Base-by-base conservation (phyloP, 352 stramenopile species). In the Phytopythium ostracodes region DNA sequence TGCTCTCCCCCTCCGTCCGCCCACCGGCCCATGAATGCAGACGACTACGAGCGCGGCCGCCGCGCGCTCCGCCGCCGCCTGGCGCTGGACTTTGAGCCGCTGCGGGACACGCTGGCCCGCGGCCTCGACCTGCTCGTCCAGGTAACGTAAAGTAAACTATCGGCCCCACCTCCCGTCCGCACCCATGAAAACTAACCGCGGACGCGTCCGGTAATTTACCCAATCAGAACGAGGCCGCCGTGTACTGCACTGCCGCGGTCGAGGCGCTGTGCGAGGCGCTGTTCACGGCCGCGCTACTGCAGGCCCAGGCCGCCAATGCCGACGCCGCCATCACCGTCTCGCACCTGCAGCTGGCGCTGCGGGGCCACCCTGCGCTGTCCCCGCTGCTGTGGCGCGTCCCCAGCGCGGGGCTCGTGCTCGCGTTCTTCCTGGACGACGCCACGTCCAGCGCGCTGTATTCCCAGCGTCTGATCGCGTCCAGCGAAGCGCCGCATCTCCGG, bases 31-130 rank as follows among this genome's bases (percentile, higher is more conserved):
- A 54, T 54, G 47, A 2, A 7, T 1, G 24, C 20, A 8, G 72
- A 82, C 46, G 76, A 67, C 38, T 44, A 44, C 65, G 73, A 83
- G 63, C 65, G 60, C 56, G 71, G 78, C 59, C 74, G 78, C 57
- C 74, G 74, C 35, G 60, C 72, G 49, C 49, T 88, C 64, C 67
- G 60, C 24, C 79, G 79, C 67, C 74, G 70, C 12, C 63, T 88
- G n/a, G 64, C 76, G 55, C 74, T 88, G 47, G 78, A 88, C 65
- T 84, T 82, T 47, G 69, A 78, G 54, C 72, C 78, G 50, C 75
- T 88, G 27, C 68, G 65, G 22, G 64, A 72, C 59, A 82, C 76
- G 42, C 74, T 85, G 27, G 66, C 78, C 38, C 74, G 73, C 33
- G 74, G 73, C 0, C 70, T 88, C 33, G 70, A 77, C 22, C 65